A percentile compares a stretch with the other conserved stretches of the same genome.
phyloP scores from a whole-genome alignment of 129 eudicot genomes.

The Gnaphalium uliginosum region DNA sequence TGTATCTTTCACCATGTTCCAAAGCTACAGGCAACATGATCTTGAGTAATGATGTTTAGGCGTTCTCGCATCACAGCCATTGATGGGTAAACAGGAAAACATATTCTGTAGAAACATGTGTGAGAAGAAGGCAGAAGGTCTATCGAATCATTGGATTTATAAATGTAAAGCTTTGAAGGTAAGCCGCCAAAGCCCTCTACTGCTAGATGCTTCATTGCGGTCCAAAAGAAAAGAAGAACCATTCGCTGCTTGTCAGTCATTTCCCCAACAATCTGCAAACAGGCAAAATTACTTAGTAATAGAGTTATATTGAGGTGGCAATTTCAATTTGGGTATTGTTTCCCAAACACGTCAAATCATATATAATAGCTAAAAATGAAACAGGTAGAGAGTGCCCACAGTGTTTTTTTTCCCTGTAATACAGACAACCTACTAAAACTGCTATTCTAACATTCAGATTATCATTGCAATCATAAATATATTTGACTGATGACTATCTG shows the following conservation, averaged over 20 bases:
- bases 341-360: background rate
- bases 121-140: slow-evolving; percentile 82
- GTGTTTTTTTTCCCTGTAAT: background rate
- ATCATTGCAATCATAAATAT: too few relatives aligned
- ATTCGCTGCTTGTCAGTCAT: slow-evolving; percentile 63
- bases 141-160: slow-evolving; percentile 41
- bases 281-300: background rate
- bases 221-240: slow-evolving; percentile 87
- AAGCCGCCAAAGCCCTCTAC: slow-evolving; percentile 81
- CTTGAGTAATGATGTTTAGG: slow-evolving; percentile 60
- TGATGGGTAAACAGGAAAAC: slow-evolving; percentile 73
- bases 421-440: background rate
- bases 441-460: background rate
- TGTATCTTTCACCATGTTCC: slow-evolving; percentile 56
- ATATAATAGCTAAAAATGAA: background rate
- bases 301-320: background rate
- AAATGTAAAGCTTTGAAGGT: slow-evolving; percentile 65
- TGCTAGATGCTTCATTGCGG: slow-evolving; percentile 75
- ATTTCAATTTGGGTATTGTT: background rate
- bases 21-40: slow-evolving; percentile 89
- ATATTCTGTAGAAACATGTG: slow-evolving; percentile 71
- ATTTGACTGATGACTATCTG: too few relatives aligned
- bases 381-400: background rate
- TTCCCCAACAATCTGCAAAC: slow-evolving; percentile 51
- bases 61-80: slow-evolving; percentile 56